Base-by-base conservation (phyloP, 2,329 filamentous ascomycete species). In the Madurella fahalii region DNA sequence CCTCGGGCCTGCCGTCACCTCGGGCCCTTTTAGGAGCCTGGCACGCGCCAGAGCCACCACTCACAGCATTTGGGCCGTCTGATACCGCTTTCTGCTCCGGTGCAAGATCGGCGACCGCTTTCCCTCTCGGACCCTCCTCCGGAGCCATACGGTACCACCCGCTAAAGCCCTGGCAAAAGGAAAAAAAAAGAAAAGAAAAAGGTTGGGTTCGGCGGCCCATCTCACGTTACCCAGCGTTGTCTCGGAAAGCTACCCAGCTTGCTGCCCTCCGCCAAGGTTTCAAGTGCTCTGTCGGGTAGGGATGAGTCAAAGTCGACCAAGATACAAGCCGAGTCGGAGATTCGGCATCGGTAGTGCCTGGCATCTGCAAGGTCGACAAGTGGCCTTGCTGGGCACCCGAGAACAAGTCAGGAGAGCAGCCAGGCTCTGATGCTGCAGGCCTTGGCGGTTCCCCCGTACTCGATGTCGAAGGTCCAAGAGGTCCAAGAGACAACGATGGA, bases 1-100 rank as follows among this genome's bases (percentile, higher is more conserved):
- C 13, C 25, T 37, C 41, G 18, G 37, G 8, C 17, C 39, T 50
- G 46, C 50, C 50, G 50, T 53, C 47, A 53, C 46, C 43, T 9
- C 32, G 9, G 40, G 15, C 25, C 42, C 41, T 25, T 13, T 41
- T 49, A 15, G 16, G 13, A 5, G 20, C 46, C 45, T 41, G 41
- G 34, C 39, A 40, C 5, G 5, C 40, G 17, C 37, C 41, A 54
- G 18, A 42, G 42, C n/a, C 40, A 40, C 16, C 13, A 17, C 15
- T 30, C 42, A 13, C n/a, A 50, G 37, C 39, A n/a, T 31, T 9
- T 43, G 15, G 31, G 50, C 42, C 53, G n/a, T 51, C 47, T 42
- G 37, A 46, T 46, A 17, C 25, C 30, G 40, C 53, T 45, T 44
- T 32, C 40, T 41, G 40, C 31, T 20, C 37, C 20, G 9, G 25